Base-by-base conservation (phyloP, 2,329 filamentous ascomycete genomes). In the Stemphylium vesicarium region DNA sequence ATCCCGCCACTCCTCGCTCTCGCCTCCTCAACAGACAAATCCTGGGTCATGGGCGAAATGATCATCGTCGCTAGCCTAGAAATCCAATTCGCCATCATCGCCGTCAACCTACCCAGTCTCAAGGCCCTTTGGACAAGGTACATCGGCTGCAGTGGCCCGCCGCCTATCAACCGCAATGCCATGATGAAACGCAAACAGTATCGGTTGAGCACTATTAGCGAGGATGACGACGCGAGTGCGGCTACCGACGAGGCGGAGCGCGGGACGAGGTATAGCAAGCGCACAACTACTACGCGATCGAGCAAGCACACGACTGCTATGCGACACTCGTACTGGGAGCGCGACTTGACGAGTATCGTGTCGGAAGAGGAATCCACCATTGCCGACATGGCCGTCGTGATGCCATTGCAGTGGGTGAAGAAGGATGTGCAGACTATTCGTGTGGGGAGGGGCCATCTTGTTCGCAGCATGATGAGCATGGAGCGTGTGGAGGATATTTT, bases 401-500 rank as follows among this genome's bases (percentile, higher is more conserved):
- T 53, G 38, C 50, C 50, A 2, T 26, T 53, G 7, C 37, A 48
- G 4, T 53, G 50, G 50, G 50, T 53, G 10, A 46, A 46, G 29
- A 37, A 22, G 2, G 46, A 53, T 26, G 44, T 53, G 16, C 43
- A 39, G 8, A 46, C 50, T 20, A 46, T 53, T 9, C 38, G 50
- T 2, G 50, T 53, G 3, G 50, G 50, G 3, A 53, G 50, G 22
- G 50, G 50, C 3, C 44, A 53, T 33, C 33, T 53, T 2, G 50
- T 53, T 5, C 26, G 50, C 4, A 53, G 50, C 26, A 29, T 53
- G 37, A 46, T 53, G 32, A 49, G 43, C 26, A 48, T 53, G 15
- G 50, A 53, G 37, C 38, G 50, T 8, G 50, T 53, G 1, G 50
- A 53, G 13, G 50, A 53, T 29, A 48, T 43, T 8, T 53, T 53